Conservation (phyloP, 345 rosid species). For the Salix dunnii region DNA sequence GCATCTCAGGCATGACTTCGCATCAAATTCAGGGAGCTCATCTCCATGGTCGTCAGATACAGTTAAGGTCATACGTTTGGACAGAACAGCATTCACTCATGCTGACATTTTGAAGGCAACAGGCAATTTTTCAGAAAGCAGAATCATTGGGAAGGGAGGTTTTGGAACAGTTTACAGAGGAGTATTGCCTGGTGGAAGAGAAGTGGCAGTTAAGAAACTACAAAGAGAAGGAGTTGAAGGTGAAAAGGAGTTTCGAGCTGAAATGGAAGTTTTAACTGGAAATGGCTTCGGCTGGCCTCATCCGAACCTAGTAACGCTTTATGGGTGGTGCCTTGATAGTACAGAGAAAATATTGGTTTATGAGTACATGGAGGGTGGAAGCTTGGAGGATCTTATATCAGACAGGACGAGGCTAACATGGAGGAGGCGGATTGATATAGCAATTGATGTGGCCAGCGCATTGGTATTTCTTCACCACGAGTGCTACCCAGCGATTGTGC, state of each 20-base stretch:
- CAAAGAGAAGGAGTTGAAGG: conserved; percentile 83
- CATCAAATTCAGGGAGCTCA: conserved; percentile 63
- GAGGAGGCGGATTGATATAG: conserved; percentile 55
- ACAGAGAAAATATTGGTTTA: conserved; percentile 77
- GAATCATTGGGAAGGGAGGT: conserved; percentile 86
- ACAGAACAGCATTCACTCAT: conserved; percentile 72
- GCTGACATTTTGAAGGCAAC: conserved; percentile 84
- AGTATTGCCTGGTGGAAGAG: conserved; percentile 70
- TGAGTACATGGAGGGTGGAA: conserved; percentile 87
- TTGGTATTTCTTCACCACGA: conserved; percentile 84
- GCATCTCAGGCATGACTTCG: conserved; percentile 39
- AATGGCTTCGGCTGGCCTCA: conserved; percentile 86
- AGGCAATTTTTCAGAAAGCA: conserved; percentile 59
- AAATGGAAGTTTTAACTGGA: conserved; percentile 87
- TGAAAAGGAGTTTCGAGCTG: conserved; percentile 79
- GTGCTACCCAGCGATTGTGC: conserved; percentile 82
- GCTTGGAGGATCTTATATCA: conserved; percentile 70
- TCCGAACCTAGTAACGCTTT: conserved; percentile 80
- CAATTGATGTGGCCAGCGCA: conserved; percentile 69
- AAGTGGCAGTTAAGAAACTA: conserved; percentile 87
- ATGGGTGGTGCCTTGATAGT: conserved; percentile 86
- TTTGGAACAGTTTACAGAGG: conserved; percentile 82
- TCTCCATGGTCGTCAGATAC: conserved; percentile 74
- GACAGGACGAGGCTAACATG: conserved; percentile 60
- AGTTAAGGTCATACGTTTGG: conserved; percentile 69